Evolutionary conservation across 495 filamentous ascomycete genomes (phyloP), one percentile per base, ranked within the genome.

Genomic region (Trichoderma erinaceum): DNA sequence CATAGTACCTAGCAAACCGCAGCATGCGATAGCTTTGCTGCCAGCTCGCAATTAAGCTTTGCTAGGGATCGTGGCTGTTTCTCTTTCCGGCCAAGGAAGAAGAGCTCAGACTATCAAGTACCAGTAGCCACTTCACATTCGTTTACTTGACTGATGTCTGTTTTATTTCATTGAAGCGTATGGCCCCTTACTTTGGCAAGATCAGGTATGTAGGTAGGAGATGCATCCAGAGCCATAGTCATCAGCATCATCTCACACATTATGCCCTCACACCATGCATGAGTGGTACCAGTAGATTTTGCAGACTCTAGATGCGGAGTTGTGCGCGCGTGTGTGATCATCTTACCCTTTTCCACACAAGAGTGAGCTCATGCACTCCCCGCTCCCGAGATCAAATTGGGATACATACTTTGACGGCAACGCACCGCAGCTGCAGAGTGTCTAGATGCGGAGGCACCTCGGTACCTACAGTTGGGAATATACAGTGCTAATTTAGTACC

Each of bases 251-350:
- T 29, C 29, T 29, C 29, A 29, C 29, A 29, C 1, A 38, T 38
- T 5, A 38, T 38, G 35, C 35, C 7, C 35, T 7, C 35, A n/a
- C 44, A 48, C 4, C 18, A 52, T 52, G 48, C 48, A 52, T 52
- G 18, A 52, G 35, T 38, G 8, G 3, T 25, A 18, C n/a, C 21
- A 23, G 48, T 38, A 38, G 10, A 23, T 21, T 52, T 52, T 6
- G 48, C 48, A 52, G 48, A 52, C 21, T 52, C 48, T 5, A 23
- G 48, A 52, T 52, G 48, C 48, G 48, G 48, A 52, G 48, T 52
- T 52, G 35, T 38, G 35, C 35, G 48, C 35, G 48, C 25, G 48
- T 48, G 44, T 48, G n/a, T 52, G 18, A 23, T 52, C 48, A 21
- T 23, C 48, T 21, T 52, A 38, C 35, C 35, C 35, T 38, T 38